Conservation (phyloP, 1,284 basidiomycete species). For the Pseudozyma sp. region DNA sequence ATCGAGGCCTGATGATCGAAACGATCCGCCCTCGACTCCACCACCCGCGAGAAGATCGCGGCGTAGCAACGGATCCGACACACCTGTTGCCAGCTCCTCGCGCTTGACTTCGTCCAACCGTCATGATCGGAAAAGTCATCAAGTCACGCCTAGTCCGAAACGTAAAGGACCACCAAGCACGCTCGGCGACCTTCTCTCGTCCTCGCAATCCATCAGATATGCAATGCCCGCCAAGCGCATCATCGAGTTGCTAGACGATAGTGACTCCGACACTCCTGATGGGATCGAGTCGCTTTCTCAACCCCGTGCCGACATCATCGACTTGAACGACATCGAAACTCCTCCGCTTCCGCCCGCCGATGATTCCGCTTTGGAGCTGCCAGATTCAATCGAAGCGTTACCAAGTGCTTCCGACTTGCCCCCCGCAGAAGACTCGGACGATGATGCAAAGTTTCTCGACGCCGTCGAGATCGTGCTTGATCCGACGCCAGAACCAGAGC, state of each 20-base stretch:
- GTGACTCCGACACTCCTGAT: constrained; percentile 16
- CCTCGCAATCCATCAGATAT: neutral
- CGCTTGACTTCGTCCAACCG: constrained; percentile 5
- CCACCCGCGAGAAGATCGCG: neutral
- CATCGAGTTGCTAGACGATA: constrained; percentile 36
- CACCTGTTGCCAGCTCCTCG: constrained; percentile 18
- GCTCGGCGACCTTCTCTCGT: constrained; percentile 14
- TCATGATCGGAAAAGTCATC: neutral
- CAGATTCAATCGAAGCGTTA: neutral
- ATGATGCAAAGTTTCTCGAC: neutral
- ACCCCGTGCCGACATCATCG: neutral
- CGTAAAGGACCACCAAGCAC: constrained; percentile 1
- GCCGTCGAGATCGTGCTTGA: neutral
- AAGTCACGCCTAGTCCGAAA: neutral
- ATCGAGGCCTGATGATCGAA: neutral
- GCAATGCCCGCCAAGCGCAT: constrained; percentile 3
- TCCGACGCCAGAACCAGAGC: neutral
- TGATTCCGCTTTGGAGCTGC: constrained; percentile 9
- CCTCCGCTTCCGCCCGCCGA: constrained; percentile 32
- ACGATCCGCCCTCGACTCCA: neutral
- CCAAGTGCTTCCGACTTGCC: constrained; percentile 1
- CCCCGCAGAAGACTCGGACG: neutral
- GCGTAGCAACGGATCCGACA: constrained; percentile 1
- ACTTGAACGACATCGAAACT: constrained; percentile 25
- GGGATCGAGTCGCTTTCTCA: neutral